Evolutionary conservation across 2,329 filamentous ascomycete species (phyloP).

Genomic region (Alternaria brassicae): DNA sequence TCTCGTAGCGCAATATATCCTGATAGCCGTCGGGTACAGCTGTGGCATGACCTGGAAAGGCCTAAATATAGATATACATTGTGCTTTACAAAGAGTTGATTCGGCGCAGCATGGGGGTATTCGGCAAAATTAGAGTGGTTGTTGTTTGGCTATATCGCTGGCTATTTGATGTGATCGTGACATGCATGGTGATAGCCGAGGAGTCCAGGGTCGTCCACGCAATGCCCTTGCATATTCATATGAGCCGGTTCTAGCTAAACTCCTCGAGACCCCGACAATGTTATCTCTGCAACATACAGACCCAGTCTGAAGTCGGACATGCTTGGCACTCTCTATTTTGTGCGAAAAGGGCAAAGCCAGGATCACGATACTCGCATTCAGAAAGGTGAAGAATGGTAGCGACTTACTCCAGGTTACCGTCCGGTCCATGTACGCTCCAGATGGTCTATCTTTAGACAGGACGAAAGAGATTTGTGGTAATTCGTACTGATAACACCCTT

Average conservation of each 20-base stretch:
- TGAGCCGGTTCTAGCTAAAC: conserved; percentile 17
- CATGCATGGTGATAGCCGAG: conserved; percentile 38
- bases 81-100: conserved; percentile 19
- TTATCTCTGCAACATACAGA: conserved; percentile 13
- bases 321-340: conserved; percentile 11
- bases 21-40: conserved; percentile 25
- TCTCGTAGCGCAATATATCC: conserved; percentile 28
- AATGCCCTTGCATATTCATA: conserved; percentile 32
- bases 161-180: conserved; percentile 40
- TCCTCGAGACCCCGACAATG: conserved; percentile 17
- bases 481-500: neutral
- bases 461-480: neutral
- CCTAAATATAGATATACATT: conserved; percentile 24
- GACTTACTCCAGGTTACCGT: neutral
- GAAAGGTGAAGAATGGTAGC: neutral
- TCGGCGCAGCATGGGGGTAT: conserved; percentile 26
- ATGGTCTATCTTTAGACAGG: conserved; percentile 7
- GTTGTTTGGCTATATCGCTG: conserved; percentile 44
- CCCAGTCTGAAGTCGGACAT: conserved; percentile 29
- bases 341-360: conserved; percentile 2
- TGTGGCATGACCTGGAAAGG: conserved; percentile 34
- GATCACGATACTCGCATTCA: neutral
- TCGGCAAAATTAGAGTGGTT: conserved; percentile 39
- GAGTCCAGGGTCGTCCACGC: conserved; percentile 25
- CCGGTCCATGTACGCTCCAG: conserved; percentile 1